Conservation (phyloP, 2,329 filamentous ascomycete genomes). For the Clathrospora elynae region DNA sequence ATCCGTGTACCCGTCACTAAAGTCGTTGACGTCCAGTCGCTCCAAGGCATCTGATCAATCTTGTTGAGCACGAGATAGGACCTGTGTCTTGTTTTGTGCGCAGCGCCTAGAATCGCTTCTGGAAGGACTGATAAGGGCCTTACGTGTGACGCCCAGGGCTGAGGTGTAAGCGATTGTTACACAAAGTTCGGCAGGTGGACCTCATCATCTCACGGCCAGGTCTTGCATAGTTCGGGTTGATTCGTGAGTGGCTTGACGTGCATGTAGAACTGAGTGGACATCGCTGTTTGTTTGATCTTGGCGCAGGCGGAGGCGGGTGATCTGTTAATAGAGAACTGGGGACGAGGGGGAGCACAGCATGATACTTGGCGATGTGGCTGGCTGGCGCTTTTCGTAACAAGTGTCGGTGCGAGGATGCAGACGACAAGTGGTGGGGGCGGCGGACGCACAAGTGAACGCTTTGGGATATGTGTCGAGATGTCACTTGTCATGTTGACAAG, state of each 20-base stretch:
- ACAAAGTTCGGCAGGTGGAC: constrained; percentile 8
- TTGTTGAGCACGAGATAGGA: background rate
- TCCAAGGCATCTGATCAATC: constrained; percentile 2
- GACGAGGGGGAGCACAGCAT: constrained; percentile 3
- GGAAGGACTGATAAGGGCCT: background rate
- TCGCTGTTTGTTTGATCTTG: too few relatives aligned
- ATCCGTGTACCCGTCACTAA: background rate
- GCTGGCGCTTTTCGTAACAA: constrained; percentile 3
- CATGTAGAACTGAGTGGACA: too few relatives aligned
- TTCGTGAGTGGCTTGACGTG: too few relatives aligned
- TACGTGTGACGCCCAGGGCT: constrained; percentile 3
- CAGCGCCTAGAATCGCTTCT: background rate
- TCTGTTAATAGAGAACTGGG: background rate
- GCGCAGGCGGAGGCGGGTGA: too few relatives aligned
- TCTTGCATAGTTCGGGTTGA: background rate
- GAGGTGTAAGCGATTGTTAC: constrained; percentile 15
- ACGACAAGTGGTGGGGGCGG: constrained; percentile 1
- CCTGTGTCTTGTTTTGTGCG: background rate
- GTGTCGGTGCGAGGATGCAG: constrained; percentile 24
- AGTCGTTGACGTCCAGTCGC: too few relatives aligned
- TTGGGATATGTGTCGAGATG: constrained; percentile 15
- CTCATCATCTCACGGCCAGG: background rate
- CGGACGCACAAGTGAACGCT: constrained; percentile 12
- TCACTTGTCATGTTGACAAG: constrained; percentile 18
- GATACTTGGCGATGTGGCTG: constrained; percentile 10